A percentile compares a stretch with the other conserved stretches of the same genome.
These are phyloP conservation scores for Saccharomycopsis sp. DNA, from an alignment of 805 yeast species.

Conservation along the genomic window DNA sequence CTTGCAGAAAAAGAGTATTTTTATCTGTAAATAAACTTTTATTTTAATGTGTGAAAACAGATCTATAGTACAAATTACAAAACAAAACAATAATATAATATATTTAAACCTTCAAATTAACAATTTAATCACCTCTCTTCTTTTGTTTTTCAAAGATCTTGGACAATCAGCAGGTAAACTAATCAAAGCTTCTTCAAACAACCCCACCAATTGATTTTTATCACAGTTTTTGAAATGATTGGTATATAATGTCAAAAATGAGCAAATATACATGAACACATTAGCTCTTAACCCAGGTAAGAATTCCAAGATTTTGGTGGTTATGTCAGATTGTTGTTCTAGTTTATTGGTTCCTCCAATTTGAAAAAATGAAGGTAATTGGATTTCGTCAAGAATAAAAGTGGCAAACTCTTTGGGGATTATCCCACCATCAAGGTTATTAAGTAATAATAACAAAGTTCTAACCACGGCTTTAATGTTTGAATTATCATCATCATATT, in stretches of 20 bases:
- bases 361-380: conserved; percentile 22
- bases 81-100: too few relatives aligned
- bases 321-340: conserved; percentile 23
- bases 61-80: too few relatives aligned
- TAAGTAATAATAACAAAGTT: conserved; percentile 24
- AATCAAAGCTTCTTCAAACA: conserved; percentile 17
- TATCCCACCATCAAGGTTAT: conserved; percentile 31
- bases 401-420: conserved; percentile 26
- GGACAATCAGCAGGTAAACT: conserved; percentile 10
- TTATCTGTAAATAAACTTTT: too few relatives aligned
- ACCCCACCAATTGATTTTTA: conserved; percentile 9
- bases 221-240: conserved; percentile 9
- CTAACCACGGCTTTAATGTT: conserved; percentile 21
- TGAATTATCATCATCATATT: conserved; percentile 19
- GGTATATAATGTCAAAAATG: conserved; percentile 29
- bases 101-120: conserved; percentile 2
- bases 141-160: conserved; percentile 8
- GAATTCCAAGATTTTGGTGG: conserved; percentile 28
- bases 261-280: conserved; percentile 29
- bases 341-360: conserved; percentile 20
- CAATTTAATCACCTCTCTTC: conserved; percentile 16
- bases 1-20: too few relatives aligned
- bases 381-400: conserved; percentile 20
- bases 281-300: conserved; percentile 33
- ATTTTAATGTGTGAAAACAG: too few relatives aligned